phyloP scores from a whole-genome alignment of 2,329 filamentous ascomycete species.

The Botryosphaeria dothidea region DNA sequence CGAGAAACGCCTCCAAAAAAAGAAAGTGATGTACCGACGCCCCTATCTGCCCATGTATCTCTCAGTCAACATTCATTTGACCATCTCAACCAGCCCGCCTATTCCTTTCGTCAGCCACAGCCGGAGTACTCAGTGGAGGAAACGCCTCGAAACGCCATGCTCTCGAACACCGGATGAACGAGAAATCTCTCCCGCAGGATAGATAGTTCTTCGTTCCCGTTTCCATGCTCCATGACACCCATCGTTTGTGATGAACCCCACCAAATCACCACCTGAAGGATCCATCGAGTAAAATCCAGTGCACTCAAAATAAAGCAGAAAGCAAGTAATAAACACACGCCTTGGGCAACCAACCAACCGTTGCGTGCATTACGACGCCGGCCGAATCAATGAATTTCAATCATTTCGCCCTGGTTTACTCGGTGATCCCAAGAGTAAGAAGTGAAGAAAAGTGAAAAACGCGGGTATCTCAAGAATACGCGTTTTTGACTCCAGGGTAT shows the following conservation, averaged over 20 bases:
- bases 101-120: not conserved
- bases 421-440: not conserved
- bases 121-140: not conserved
- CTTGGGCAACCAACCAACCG: not conserved
- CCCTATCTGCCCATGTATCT: not conserved
- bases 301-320: not conserved
- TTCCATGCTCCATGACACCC: not conserved
- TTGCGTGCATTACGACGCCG: not conserved
- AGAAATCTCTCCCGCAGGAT: not conserved
- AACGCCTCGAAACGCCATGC: not conserved
- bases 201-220: not conserved
- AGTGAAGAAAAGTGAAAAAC: not conserved
- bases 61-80: not conserved
- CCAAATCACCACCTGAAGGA: not conserved
- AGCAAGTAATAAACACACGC: not conserved
- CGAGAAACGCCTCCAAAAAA: not conserved
- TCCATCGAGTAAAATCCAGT: not conserved
- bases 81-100: not conserved
- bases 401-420: not conserved
- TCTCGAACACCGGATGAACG: not conserved
- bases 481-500: constrained; percentile 9
- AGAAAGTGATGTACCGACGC: not conserved
- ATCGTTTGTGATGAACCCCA: not conserved
- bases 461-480: constrained; percentile 12
- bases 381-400: not conserved